These are phyloP conservation scores for Nannochloris sp. DNA, from an alignment of 139 green algal genomes.

Conservation along the genomic window DNA sequence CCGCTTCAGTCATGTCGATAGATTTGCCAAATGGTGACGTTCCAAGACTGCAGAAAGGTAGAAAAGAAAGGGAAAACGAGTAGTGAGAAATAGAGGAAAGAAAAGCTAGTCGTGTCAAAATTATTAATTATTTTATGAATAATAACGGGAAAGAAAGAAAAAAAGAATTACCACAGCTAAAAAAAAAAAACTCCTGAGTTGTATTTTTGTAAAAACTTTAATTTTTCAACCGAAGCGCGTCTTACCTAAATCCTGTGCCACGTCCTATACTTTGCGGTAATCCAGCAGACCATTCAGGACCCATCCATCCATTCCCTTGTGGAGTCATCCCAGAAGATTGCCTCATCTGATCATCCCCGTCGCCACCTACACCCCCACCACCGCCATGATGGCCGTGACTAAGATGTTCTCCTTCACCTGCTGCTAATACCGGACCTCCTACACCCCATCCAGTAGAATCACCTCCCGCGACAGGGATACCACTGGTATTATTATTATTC, in stretches of 20 bases:
- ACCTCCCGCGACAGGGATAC: too few species aligned
- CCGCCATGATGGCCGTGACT: too few species aligned
- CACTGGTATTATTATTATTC: too few species aligned
- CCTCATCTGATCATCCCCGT: neutral
- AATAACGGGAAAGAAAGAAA: neutral
- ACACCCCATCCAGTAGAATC: too few species aligned
- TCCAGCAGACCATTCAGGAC: neutral
- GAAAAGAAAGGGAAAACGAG: neutral
- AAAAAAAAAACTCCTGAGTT: too few species aligned
- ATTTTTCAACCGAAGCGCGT: too few species aligned
- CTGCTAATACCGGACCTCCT: too few species aligned
- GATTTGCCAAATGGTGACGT: slow-evolving; percentile 49
- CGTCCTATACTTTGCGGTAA: neutral
- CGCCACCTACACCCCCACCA: neutral
- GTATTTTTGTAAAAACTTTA: too few species aligned
- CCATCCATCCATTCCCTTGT: slow-evolving; percentile 18
- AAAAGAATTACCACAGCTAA: too few species aligned
- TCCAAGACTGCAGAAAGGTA: slow-evolving; percentile 21
- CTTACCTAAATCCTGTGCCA: neutral
- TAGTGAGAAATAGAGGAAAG: neutral
- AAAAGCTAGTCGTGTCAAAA: neutral
- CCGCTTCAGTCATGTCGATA: slow-evolving; percentile 78
- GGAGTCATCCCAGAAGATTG: slow-evolving; percentile 5
- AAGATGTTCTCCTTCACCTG: too few species aligned
- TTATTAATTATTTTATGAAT: neutral